phyloP scores from a whole-genome alignment of 345 rosid species.

The Euclidium syriacum region DNA sequence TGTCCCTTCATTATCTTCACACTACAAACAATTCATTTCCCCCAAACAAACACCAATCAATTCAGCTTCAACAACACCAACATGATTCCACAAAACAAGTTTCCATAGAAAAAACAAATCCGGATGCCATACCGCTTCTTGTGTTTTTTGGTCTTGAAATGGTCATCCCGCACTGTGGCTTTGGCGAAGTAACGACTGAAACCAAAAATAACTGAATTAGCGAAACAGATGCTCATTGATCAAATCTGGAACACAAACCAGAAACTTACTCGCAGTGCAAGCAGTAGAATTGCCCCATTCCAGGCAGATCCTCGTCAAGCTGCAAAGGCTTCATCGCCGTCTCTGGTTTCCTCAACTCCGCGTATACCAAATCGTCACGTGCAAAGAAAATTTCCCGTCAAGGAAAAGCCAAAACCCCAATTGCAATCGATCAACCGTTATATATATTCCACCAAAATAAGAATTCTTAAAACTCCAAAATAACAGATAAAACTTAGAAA shows the following conservation, averaged over 20 bases:
- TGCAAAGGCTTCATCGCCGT: slow-evolving; percentile 48
- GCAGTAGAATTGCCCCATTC: slow-evolving; percentile 98
- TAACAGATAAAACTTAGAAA: neutral
- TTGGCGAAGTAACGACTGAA: slow-evolving; percentile 82
- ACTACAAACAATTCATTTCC: too few species aligned
- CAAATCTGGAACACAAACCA: neutral
- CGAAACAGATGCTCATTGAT: neutral
- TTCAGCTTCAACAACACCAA: neutral
- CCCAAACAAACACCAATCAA: neutral
- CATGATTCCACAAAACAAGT: neutral
- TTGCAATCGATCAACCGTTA: neutral
- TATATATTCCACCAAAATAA: neutral
- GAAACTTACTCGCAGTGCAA: slow-evolving; percentile 82
- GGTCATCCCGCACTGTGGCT: slow-evolving; percentile 57
- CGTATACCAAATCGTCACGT: slow-evolving; percentile 86
- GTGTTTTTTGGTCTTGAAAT: slow-evolving; percentile 88
- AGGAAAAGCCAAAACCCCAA: slow-evolving; percentile 13
- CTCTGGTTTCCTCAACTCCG: slow-evolving; percentile 67
- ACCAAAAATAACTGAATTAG: neutral
- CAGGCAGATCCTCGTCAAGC: slow-evolving; percentile 84
- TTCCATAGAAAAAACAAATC: neutral
- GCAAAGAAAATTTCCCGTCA: slow-evolving; percentile 30
- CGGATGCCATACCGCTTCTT: slow-evolving; percentile 59
- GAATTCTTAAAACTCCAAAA: neutral
- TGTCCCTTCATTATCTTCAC: slow-evolving; percentile 69